A percentile compares a stretch with the other conserved stretches of the same genome.
phyloP scores from a whole-genome alignment of 2,329 filamentous ascomycete genomes.

The Sporothrix inflata region DNA sequence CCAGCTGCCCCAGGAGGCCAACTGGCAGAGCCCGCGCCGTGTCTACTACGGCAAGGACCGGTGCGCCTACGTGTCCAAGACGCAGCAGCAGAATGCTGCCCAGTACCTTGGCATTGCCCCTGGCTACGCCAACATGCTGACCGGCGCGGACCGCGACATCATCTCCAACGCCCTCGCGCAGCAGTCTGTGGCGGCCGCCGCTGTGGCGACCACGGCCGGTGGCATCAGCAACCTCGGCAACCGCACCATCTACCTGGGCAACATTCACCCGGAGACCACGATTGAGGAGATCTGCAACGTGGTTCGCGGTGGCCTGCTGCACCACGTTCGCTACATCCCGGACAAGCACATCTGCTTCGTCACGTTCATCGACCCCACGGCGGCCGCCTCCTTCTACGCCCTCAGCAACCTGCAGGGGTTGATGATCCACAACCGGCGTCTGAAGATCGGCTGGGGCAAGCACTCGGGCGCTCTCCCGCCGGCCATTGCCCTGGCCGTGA shows the following conservation, averaged over 20 bases:
- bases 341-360: constrained; percentile 99
- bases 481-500: constrained; percentile 93
- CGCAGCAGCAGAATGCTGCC: constrained; percentile 97
- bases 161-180: constrained; percentile 96
- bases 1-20: constrained; percentile 91
- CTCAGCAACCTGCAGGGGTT: constrained; percentile 95
- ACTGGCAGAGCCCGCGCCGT: constrained; percentile 93
- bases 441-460: constrained; percentile 99
- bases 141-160: constrained; percentile 91
- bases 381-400: constrained; percentile 96
- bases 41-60: constrained; percentile 99
- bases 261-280: constrained; percentile 98
- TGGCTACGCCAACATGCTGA: constrained; percentile 93
- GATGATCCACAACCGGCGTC: constrained; percentile 97
- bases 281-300: constrained; percentile 99
- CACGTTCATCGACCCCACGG: constrained; percentile 98
- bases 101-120: constrained; percentile 97
- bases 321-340: constrained; percentile 98
- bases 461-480: constrained; percentile 95
- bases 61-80: constrained; percentile 98
- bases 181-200: constrained; percentile 94
- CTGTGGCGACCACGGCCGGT: constrained; percentile 93
- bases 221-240: constrained; percentile 98
- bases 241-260: constrained; percentile 95
- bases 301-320: constrained; percentile 89